phyloP scores from a whole-genome alignment of 176 grass and related monocot genomes.

The Zoysia pacifica region DNA sequence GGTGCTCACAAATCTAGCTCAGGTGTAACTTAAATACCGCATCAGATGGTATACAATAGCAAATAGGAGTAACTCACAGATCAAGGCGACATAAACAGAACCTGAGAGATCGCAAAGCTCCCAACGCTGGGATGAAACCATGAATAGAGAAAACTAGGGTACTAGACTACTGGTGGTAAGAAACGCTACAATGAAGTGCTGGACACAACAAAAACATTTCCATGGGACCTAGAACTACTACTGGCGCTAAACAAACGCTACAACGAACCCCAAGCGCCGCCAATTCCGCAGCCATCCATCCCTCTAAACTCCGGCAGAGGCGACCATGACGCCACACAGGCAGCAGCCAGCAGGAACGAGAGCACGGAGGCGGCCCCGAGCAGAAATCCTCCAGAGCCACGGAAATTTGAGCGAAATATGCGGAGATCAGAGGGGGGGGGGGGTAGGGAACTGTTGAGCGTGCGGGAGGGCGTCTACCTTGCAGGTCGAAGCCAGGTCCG shows the following conservation, averaged over 20 bases:
- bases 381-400: neutral
- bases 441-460: neutral
- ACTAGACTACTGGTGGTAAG: neutral
- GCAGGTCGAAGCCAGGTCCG: conserved; percentile 72
- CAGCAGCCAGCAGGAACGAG: neutral
- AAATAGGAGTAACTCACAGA: neutral
- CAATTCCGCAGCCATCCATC: neutral
- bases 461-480: conserved; percentile 37
- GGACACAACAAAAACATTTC: neutral
- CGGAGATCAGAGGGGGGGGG: conserved; percentile 27
- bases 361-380: neutral
- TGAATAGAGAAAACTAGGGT: neutral
- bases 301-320: neutral
- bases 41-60: neutral
- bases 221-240: neutral
- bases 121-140: conserved; percentile 1
- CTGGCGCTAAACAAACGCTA: neutral
- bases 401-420: neutral
- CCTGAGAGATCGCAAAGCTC: neutral
- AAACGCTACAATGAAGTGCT: neutral
- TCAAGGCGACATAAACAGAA: neutral
- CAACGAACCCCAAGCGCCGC: neutral
- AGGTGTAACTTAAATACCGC: neutral
- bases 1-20: neutral
- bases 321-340: neutral